A percentile compares a stretch with the other conserved stretches of the same genome.
These are phyloP conservation scores for Penicillium taxi DNA, from an alignment of 495 filamentous ascomycete genomes.

Conservation along the genomic window DNA sequence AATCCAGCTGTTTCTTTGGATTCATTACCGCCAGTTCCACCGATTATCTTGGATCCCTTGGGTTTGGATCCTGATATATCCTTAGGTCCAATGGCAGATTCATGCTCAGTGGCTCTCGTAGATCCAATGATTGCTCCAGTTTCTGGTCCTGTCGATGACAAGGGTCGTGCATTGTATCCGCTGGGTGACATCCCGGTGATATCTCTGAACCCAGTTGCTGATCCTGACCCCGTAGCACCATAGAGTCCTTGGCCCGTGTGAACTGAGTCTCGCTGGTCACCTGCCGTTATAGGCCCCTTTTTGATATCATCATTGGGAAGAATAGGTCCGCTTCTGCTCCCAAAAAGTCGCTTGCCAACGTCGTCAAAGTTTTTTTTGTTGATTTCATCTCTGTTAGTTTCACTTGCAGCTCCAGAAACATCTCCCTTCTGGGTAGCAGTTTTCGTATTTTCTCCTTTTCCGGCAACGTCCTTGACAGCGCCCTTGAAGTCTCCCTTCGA, in stretches of 20 bases:
- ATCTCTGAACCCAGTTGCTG: too few species aligned
- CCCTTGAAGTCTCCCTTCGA: conserved; percentile 11
- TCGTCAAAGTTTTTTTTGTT: conserved; percentile 7
- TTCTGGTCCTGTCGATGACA: too few species aligned
- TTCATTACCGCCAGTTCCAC: too few species aligned
- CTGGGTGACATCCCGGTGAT: too few species aligned
- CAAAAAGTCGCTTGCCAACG: conserved; percentile 6
- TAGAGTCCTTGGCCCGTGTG: conserved; percentile 4
- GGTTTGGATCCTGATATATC: too few species aligned
- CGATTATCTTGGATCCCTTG: too few species aligned
- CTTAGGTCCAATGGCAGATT: too few species aligned
- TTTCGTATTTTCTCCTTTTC: conserved; percentile 10
- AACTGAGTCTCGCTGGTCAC: conserved; percentile 8
- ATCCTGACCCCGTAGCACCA: conserved; percentile 1
- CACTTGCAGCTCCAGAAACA: conserved; percentile 1
- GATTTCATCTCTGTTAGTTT: conserved; percentile 3
- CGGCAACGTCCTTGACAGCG: conserved; percentile 6
- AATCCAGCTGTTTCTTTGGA: too few species aligned
- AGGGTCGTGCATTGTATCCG: too few species aligned
- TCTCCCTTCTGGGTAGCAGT: conserved; percentile 3
- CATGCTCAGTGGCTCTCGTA: too few species aligned
- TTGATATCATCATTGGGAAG: conserved; percentile 17
- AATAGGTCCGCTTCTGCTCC: not conserved
- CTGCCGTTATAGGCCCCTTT: conserved; percentile 16
- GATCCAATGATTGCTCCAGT: too few species aligned